These are phyloP conservation scores for Postia placenta DNA, from an alignment of 768 basidiomycete genomes.

Conservation along the genomic window DNA sequence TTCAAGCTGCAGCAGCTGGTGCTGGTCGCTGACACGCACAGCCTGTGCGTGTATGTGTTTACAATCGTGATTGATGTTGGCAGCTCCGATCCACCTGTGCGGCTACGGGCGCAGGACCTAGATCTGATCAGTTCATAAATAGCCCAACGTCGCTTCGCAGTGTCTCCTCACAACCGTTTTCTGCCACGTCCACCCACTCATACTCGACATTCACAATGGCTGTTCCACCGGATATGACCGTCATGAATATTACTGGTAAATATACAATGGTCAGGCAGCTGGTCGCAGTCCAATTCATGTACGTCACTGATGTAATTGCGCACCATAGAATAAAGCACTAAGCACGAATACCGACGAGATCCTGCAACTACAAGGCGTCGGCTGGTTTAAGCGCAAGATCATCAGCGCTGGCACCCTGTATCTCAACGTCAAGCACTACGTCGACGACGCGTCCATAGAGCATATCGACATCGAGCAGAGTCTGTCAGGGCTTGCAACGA, in stretches of 20 bases:
- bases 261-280: constrained; percentile 46
- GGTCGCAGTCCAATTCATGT: neutral
- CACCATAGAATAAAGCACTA: constrained; percentile 61
- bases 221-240: constrained; percentile 52
- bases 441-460: constrained; percentile 52
- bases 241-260: constrained; percentile 54
- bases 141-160: neutral
- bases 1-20: too few species aligned
- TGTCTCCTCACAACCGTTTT: neutral
- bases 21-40: too few species aligned
- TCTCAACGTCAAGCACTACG: constrained; percentile 55
- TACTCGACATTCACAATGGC: constrained; percentile 51
- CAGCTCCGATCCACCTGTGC: too few species aligned
- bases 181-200: neutral
- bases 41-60: too few species aligned
- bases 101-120: neutral
- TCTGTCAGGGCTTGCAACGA: constrained; percentile 53
- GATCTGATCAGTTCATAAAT: constrained; percentile 10
- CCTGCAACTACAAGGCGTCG: constrained; percentile 62
- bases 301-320: neutral
- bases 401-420: constrained; percentile 55
- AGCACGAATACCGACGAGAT: constrained; percentile 60
- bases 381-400: constrained; percentile 62
- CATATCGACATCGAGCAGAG: constrained; percentile 62
- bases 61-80: neutral